Percentiles rank a stretch among this genome's conserved stretches.
These are phyloP conservation scores for Alternaria solani DNA, from an alignment of 2,329 filamentous ascomycete species.

Conservation along the genomic window DNA sequence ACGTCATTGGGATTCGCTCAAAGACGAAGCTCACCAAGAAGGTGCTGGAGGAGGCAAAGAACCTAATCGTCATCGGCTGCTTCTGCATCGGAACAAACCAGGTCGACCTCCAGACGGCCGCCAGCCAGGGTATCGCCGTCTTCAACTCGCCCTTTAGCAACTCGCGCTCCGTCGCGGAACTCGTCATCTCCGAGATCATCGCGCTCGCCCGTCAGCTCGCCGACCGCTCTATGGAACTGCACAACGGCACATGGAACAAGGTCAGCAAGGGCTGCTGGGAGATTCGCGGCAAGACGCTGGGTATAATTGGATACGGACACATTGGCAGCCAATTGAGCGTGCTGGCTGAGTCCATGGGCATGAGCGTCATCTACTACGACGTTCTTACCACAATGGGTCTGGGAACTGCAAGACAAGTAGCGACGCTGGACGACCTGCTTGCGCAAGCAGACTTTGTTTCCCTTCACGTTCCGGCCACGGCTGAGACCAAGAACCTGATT, in stretches of 20 bases:
- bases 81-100: constrained; percentile 99
- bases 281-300: constrained; percentile 94
- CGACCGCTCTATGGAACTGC: constrained; percentile 93
- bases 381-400: constrained; percentile 93
- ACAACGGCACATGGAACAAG: constrained; percentile 96
- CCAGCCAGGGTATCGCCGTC: constrained; percentile 86
- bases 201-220: constrained; percentile 87
- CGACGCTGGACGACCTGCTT: constrained; percentile 78
- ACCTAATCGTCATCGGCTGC: constrained; percentile 93
- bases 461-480: constrained; percentile 90
- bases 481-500: constrained; percentile 94
- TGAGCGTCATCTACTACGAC: constrained; percentile 98
- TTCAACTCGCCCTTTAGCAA: constrained; percentile 99
- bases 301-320: constrained; percentile 96
- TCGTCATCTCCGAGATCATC: constrained; percentile 95
- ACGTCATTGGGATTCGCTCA: constrained; percentile 97
- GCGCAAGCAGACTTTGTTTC: constrained; percentile 88
- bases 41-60: constrained; percentile 88
- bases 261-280: constrained; percentile 98
- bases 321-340: constrained; percentile 97
- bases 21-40: constrained; percentile 93
- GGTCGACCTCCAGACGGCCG: constrained; percentile 85
- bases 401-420: constrained; percentile 85
- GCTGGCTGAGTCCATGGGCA: constrained; percentile 95
- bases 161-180: constrained; percentile 93